Percentiles rank a stretch among this genome's conserved stretches.
These are phyloP conservation scores for Auriscalpium orientale DNA, from an alignment of 768 basidiomycete genomes.

Conservation along the genomic window DNA sequence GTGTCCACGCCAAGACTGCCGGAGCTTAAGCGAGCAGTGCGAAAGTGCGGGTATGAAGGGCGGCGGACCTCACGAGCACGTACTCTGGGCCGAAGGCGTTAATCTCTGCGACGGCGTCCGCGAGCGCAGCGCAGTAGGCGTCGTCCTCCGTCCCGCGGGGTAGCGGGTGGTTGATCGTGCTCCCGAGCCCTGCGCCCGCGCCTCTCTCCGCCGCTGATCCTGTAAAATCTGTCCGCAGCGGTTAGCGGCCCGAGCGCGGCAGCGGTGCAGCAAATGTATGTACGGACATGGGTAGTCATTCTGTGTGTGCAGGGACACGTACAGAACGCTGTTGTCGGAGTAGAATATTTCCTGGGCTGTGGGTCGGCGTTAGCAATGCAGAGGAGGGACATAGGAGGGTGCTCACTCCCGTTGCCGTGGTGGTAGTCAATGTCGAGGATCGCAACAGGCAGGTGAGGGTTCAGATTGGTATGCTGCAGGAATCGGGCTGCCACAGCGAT, in stretches of 20 bases:
- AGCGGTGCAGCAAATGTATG: not conserved
- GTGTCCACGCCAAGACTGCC: slow-evolving; percentile 29
- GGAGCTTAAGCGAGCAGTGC: not conserved
- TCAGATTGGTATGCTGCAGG: slow-evolving; percentile 11
- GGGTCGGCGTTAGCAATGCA: not conserved
- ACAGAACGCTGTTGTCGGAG: slow-evolving; percentile 23
- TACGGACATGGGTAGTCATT: slow-evolving; percentile 27
- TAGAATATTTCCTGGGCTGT: slow-evolving; percentile 26
- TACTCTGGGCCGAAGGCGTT: slow-evolving; percentile 15
- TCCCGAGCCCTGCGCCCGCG: slow-evolving; percentile 15
- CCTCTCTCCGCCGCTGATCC: slow-evolving; percentile 22
- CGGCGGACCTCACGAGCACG: slow-evolving; percentile 22
- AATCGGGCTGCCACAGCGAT: slow-evolving; percentile 25
- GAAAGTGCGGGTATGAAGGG: not conserved
- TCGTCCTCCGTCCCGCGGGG: slow-evolving; percentile 20
- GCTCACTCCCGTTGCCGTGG: slow-evolving; percentile 28
- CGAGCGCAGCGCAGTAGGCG: slow-evolving; percentile 20
- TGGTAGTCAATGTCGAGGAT: slow-evolving; percentile 32
- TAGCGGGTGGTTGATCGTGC: slow-evolving; percentile 26
- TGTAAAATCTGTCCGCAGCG: slow-evolving; percentile 21
- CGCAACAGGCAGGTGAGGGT: slow-evolving; percentile 9
- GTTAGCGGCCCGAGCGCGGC: not conserved
- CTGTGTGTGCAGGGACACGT: slow-evolving; percentile 25
- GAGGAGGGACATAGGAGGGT: not conserved
- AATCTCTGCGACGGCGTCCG: slow-evolving; percentile 14